Percentiles rank a stretch among this genome's conserved stretches.
Evolutionary conservation across 768 basidiomycete species (phyloP).

Genomic region (Inosperma sp.): DNA sequence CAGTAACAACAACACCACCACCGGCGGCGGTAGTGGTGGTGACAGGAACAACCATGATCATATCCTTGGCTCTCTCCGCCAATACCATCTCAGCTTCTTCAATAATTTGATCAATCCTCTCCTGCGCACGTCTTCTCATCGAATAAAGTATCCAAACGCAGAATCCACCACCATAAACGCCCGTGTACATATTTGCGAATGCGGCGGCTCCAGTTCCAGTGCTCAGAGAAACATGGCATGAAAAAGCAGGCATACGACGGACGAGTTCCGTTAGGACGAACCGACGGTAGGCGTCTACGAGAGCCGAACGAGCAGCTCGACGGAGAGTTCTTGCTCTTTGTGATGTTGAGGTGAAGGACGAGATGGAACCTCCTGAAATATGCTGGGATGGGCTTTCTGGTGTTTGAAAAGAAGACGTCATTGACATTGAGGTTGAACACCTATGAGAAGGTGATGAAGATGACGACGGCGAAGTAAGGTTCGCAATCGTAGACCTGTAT

Average conservation of each 20-base stretch:
- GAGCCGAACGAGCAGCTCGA: slow-evolving; percentile 57
- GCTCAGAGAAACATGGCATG: too few species aligned
- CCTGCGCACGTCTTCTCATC: slow-evolving; percentile 44
- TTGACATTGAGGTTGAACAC: slow-evolving; percentile 5
- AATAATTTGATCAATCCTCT: slow-evolving; percentile 39
- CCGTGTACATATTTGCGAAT: slow-evolving; percentile 1
- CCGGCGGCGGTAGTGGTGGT: too few species aligned
- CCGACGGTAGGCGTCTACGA: slow-evolving; percentile 63
- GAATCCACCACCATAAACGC: slow-evolving; percentile 35
- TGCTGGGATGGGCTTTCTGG: too few species aligned
- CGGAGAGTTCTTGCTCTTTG: slow-evolving; percentile 43
- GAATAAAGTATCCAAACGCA: slow-evolving; percentile 52
- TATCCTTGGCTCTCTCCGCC: slow-evolving; percentile 18
- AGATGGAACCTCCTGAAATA: not conserved
- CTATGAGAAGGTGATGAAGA: slow-evolving; percentile 3
- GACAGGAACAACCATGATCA: slow-evolving; percentile 31
- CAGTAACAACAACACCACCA: too few species aligned
- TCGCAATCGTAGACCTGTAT: slow-evolving; percentile 5
- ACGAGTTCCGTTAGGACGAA: slow-evolving; percentile 54
- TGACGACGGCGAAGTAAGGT: slow-evolving; percentile 8
- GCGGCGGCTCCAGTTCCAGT: too few species aligned
- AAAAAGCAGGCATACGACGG: slow-evolving; percentile 29
- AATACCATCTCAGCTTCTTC: slow-evolving; percentile 28
- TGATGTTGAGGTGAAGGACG: slow-evolving; percentile 22
- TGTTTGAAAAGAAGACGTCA: not conserved